These are phyloP conservation scores for Carex littledalei DNA, from an alignment of 176 grass and related monocot species.

Conservation along the genomic window DNA sequence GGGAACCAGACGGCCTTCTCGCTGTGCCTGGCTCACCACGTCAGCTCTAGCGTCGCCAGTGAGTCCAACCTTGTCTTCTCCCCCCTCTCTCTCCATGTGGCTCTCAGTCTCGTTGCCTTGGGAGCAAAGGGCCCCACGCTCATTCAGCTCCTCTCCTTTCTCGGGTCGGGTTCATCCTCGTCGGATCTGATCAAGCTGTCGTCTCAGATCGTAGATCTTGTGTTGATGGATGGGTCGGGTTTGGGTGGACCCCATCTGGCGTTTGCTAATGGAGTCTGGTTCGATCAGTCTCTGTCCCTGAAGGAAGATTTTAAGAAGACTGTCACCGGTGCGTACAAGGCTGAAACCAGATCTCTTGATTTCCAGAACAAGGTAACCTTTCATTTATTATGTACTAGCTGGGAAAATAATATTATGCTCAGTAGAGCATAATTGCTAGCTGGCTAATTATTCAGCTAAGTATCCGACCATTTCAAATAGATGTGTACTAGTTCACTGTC, in stretches of 20 bases:
- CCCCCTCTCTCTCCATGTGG: constrained; percentile 70
- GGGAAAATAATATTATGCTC: not conserved
- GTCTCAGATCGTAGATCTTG: constrained; percentile 57
- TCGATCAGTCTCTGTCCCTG: constrained; percentile 35
- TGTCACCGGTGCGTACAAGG: constrained; percentile 28
- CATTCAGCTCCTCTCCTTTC: constrained; percentile 39
- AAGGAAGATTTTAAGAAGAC: constrained; percentile 38
- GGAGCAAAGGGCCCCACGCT: constrained; percentile 52
- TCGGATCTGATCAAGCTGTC: constrained; percentile 40
- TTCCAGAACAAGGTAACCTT: constrained; percentile 33
- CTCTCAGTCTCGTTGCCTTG: constrained; percentile 62
- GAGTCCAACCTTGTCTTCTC: constrained; percentile 58
- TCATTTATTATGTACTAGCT: not conserved
- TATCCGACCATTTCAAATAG: not conserved
- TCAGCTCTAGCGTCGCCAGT: constrained; percentile 15
- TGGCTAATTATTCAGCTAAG: not conserved
- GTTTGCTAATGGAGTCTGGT: constrained; percentile 58
- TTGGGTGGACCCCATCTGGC: constrained; percentile 39
- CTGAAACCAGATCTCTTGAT: constrained; percentile 29
- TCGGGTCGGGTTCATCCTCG: constrained; percentile 6
- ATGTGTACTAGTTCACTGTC: not conserved
- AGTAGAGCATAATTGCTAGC: not conserved
- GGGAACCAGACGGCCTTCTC: constrained; percentile 59
- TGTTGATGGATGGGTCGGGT: constrained; percentile 58
- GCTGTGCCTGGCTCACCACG: constrained; percentile 42